Conservation (phyloP, 352 stramenopile genomes). For the Pythium brassicae region DNA sequence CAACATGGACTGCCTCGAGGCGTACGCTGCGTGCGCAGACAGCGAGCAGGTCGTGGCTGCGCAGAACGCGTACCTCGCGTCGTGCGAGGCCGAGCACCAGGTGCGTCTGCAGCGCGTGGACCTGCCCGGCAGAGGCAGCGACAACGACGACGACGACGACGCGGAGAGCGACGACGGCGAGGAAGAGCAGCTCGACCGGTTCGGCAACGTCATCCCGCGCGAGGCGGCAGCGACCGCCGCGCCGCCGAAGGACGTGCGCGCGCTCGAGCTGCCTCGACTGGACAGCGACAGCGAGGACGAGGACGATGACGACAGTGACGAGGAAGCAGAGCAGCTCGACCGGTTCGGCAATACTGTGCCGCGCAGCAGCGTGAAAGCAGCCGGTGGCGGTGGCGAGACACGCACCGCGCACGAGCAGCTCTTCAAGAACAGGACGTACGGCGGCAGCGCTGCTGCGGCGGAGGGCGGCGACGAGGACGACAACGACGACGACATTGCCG, state of each 20-base stretch:
- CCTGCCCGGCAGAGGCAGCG: conserved; percentile 57
- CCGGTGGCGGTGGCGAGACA: conserved; percentile 12
- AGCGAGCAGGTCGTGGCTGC: conserved; percentile 72
- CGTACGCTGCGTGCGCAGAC: conserved; percentile 71
- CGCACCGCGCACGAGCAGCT: conserved; percentile 30
- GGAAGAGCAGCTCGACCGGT: conserved; percentile 15
- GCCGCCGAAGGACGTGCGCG: background rate
- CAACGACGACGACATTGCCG: conserved; percentile 43
- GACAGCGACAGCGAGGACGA: conserved; percentile 22
- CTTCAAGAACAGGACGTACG: conserved; percentile 50
- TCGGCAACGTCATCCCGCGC: conserved; percentile 1
- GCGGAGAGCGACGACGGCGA: conserved; percentile 9
- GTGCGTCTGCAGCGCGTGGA: conserved; percentile 46
- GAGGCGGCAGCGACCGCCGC: background rate
- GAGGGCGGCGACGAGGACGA: conserved; percentile 5
- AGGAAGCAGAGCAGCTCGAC: conserved; percentile 20
- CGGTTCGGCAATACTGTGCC: conserved; percentile 9
- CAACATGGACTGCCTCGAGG: conserved; percentile 92
- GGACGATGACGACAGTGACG: conserved; percentile 9
- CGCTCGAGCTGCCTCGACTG: conserved; percentile 25
- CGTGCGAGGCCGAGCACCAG: conserved; percentile 59
- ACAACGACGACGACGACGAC: conserved; percentile 47
- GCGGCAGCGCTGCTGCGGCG: conserved; percentile 6
- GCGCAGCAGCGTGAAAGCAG: background rate
- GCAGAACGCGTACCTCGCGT: conserved; percentile 64